phyloP scores from a whole-genome alignment of 352 stramenopile genomes.

The Phytopythium boreale region DNA sequence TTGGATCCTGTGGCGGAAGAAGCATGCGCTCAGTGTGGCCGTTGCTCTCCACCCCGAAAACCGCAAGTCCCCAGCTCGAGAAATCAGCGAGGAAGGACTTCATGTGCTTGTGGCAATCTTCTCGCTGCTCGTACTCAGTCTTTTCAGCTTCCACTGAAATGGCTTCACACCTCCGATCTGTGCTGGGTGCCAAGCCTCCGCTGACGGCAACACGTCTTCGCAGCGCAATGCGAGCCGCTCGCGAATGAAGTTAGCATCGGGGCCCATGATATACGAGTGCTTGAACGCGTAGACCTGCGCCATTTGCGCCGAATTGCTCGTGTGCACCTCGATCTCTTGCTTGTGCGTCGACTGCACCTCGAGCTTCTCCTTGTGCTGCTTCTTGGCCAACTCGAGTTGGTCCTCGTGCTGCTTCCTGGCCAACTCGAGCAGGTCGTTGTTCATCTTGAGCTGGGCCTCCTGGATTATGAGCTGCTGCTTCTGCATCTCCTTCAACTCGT shows the following conservation, averaged over 20 bases:
- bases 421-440: not conserved
- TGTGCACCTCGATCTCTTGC: too few relatives aligned
- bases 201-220: not conserved
- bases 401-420: not conserved
- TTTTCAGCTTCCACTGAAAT: not conserved
- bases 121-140: not conserved
- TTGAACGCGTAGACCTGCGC: too few relatives aligned
- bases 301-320: too few relatives aligned
- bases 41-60: not conserved
- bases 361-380: not conserved
- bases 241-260: not conserved
- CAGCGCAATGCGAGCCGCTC: not conserved
- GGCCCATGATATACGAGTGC: not conserved
- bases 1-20: not conserved
- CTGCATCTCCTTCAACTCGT: not conserved
- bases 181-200: too few relatives aligned
- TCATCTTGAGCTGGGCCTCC: too few relatives aligned
- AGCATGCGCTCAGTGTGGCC: not conserved
- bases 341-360: too few relatives aligned
- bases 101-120: not conserved
- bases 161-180: not conserved
- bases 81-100: not conserved
- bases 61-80: not conserved
- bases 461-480: not conserved
- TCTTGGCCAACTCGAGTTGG: not conserved